Evolutionary conservation across 176 grass and related monocot species (phyloP).

Genomic region (Microstegium vimineum): DNA sequence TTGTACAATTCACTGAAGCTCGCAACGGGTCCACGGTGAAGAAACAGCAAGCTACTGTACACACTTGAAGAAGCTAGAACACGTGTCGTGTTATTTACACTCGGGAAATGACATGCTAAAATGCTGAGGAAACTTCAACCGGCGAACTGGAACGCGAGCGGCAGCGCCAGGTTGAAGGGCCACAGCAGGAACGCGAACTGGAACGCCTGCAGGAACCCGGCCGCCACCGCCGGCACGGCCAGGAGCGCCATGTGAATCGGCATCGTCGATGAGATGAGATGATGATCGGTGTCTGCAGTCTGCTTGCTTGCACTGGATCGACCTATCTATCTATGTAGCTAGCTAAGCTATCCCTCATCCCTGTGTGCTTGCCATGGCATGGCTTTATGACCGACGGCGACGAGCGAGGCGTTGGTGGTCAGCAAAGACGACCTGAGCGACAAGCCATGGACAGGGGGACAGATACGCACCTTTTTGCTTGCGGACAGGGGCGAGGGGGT

Average conservation of each 20-base stretch:
- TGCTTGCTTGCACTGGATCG: background rate
- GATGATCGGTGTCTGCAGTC: background rate
- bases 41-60: no score
- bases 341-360: no score
- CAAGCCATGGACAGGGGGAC: background rate
- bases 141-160: no score
- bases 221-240: constrained; percentile 19
- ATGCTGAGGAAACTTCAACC: no score
- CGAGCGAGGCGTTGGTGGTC: no score
- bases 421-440: background rate
- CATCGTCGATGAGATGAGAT: background rate
- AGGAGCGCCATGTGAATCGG: constrained; percentile 33
- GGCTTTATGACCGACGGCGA: background rate
- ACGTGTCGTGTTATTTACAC: no score
- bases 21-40: no score
- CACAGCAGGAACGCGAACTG: constrained; percentile 43
- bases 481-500: background rate
- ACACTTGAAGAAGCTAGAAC: no score
- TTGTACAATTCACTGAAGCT: no score
- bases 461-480: constrained; percentile 16
- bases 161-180: constrained; percentile 56
- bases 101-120: no score
- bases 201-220: constrained; percentile 38
- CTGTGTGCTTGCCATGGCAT: background rate
- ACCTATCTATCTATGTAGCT: background rate